Evolutionary conservation across 306 rosid genomes (phyloP).

Genomic region (Glycine soja): DNA sequence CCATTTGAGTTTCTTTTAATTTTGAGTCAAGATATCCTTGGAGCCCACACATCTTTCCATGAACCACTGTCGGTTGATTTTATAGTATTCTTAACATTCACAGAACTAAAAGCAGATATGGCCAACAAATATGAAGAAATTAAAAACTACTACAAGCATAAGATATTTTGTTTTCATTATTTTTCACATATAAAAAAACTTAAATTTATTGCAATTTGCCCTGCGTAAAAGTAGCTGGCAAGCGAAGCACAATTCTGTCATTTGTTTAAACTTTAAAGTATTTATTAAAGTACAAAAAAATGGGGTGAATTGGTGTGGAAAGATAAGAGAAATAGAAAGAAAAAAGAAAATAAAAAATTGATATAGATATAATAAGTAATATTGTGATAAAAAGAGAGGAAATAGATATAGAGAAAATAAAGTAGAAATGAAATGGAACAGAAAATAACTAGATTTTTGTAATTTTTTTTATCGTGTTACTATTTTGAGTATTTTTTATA

Average conservation of each 20-base stretch:
- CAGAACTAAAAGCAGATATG: slow-evolving; percentile 34
- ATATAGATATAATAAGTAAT: too few relatives aligned
- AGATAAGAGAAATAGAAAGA: neutral
- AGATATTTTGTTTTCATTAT: neutral
- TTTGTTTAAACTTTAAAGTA: neutral
- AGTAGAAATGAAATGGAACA: too few relatives aligned
- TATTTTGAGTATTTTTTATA: neutral
- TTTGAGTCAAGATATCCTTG: slow-evolving; percentile 25
- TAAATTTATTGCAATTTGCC: slow-evolving; percentile 26
- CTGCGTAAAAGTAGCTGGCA: slow-evolving; percentile 30
- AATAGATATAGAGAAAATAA: neutral
- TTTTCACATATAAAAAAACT: slow-evolving; percentile 3
- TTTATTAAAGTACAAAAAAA: neutral
- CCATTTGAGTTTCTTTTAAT: slow-evolving; percentile 10
- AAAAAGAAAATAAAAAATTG: neutral
- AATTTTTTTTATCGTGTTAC: neutral
- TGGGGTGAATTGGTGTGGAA: too few relatives aligned
- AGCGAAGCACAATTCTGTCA: slow-evolving; percentile 9
- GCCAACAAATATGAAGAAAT: slow-evolving; percentile 1
- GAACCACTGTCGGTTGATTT: slow-evolving; percentile 53
- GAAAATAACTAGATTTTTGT: too few relatives aligned
- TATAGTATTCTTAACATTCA: slow-evolving; percentile 33
- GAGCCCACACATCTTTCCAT: slow-evolving; percentile 42
- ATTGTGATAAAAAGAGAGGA: neutral
- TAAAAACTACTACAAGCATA: slow-evolving; percentile 3